A percentile compares a stretch with the other conserved stretches of the same genome.
Conservation (phyloP, 768 basidiomycete species). For the Tylopilus sp. region DNA sequence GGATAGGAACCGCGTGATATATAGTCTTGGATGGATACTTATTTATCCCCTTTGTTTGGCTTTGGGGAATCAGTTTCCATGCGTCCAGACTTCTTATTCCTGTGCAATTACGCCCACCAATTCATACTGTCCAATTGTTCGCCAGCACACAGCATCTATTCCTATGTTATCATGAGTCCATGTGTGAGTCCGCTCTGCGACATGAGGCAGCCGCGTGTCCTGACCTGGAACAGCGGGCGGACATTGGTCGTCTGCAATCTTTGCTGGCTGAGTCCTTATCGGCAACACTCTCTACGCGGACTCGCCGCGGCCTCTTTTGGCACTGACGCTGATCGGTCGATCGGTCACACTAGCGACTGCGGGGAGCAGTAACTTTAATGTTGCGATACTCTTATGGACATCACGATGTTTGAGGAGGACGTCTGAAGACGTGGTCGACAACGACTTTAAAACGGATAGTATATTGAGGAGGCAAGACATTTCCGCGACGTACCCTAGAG, state of each 20-base stretch:
- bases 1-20: neutral
- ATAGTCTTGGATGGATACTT: too few species aligned
- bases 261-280: too few species aligned
- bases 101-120: constrained; percentile 7
- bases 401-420: neutral
- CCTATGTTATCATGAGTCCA: neutral
- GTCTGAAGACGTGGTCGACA: too few species aligned
- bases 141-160: neutral
- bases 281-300: too few species aligned
- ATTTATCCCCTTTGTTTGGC: constrained; percentile 4
- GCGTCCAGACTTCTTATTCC: neutral
- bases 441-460: too few species aligned
- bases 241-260: too few species aligned
- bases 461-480: too few species aligned
- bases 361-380: neutral
- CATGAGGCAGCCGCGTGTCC: neutral
- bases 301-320: neutral
- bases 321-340: neutral
- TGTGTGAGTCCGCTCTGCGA: neutral
- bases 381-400: too few species aligned
- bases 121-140: neutral
- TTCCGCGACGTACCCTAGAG: too few species aligned
- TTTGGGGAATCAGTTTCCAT: neutral
- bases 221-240: too few species aligned
- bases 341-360: neutral